Evolutionary conservation across 2,329 filamentous ascomycete genomes (phyloP).

Genomic region (Beauveria asiatica): DNA sequence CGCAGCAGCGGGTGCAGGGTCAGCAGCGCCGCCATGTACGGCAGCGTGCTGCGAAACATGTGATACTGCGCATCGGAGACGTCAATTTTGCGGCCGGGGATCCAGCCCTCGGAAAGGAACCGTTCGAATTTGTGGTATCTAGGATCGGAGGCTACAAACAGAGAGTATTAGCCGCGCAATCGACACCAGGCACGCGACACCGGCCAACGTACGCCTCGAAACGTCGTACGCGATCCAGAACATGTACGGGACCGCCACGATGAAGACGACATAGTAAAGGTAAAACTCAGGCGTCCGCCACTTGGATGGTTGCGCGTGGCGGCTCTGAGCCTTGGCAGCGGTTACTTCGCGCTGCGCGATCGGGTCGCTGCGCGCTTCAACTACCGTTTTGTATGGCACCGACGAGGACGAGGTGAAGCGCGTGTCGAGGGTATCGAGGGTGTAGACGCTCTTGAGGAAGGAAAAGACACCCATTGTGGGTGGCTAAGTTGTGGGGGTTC

Average conservation of each 20-base stretch:
- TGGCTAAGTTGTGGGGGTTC: no score
- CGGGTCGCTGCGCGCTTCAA: slow-evolving; percentile 41
- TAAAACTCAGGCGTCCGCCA: slow-evolving; percentile 86
- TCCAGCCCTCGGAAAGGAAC: slow-evolving; percentile 75
- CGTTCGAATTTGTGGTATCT: slow-evolving; percentile 67
- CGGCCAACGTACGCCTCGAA: slow-evolving; percentile 57
- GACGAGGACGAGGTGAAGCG: slow-evolving; percentile 61
- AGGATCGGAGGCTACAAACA: slow-evolving; percentile 61
- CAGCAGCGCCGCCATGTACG: slow-evolving; percentile 66
- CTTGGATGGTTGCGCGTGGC: slow-evolving; percentile 51
- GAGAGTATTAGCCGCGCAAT: background rate
- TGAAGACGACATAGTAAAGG: slow-evolving; percentile 65
- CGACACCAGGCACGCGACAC: background rate
- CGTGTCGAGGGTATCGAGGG: slow-evolving; percentile 53
- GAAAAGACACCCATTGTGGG: slow-evolving; percentile 33
- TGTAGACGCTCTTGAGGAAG: slow-evolving; percentile 48
- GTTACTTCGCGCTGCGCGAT: slow-evolving; percentile 23
- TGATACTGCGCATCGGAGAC: slow-evolving; percentile 83
- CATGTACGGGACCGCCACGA: slow-evolving; percentile 68
- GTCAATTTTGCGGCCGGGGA: slow-evolving; percentile 86
- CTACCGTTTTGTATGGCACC: slow-evolving; percentile 53
- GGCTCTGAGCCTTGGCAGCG: slow-evolving; percentile 29
- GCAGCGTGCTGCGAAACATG: slow-evolving; percentile 77
- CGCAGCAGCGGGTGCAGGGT: slow-evolving; percentile 73
- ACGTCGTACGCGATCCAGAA: slow-evolving; percentile 83